phyloP scores from a whole-genome alignment of 2,329 filamentous ascomycete genomes.

The Dichotomopilus funicola region DNA sequence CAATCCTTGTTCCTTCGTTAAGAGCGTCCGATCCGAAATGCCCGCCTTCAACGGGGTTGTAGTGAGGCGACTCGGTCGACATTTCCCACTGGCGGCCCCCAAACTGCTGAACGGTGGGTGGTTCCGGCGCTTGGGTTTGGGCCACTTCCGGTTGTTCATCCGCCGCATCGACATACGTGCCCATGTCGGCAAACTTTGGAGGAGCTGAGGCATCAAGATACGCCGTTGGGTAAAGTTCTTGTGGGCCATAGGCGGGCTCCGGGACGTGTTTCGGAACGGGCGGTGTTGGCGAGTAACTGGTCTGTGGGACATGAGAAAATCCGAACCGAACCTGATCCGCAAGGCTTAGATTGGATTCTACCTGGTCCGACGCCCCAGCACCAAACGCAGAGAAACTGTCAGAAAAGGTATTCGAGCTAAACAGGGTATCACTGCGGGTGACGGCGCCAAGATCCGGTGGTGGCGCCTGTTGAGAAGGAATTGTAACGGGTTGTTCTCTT shows the following conservation, averaged over 20 bases:
- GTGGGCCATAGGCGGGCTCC: background rate
- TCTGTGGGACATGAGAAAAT: conserved; percentile 24
- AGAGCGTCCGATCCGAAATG: conserved; percentile 22
- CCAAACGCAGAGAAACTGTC: conserved; percentile 23
- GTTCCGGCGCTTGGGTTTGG: conserved; percentile 4
- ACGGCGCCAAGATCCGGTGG: background rate
- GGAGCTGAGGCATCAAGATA: conserved; percentile 16
- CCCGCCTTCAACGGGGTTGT: conserved; percentile 22
- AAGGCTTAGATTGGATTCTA: conserved; percentile 15
- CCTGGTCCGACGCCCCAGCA: conserved; percentile 5
- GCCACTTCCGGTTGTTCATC: conserved; percentile 14
- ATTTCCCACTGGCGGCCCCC: conserved; percentile 20
- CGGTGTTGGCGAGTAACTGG: conserved; percentile 2
- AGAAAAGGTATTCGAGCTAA: conserved; percentile 10
- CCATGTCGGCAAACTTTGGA: conserved; percentile 16
- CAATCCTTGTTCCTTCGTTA: conserved; percentile 13
- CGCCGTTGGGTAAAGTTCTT: conserved; percentile 18
- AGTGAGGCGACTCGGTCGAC: conserved; percentile 16
- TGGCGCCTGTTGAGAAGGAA: background rate
- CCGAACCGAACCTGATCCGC: conserved; percentile 28
- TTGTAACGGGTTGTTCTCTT: background rate
- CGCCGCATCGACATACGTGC: conserved; percentile 11
- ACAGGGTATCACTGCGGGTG: conserved; percentile 5
- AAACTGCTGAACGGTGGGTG: conserved; percentile 15
- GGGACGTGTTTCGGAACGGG: background rate